Percentiles rank a stretch among this genome's conserved stretches.
phyloP scores from a whole-genome alignment of 257 asterid species.

The Datura wrightii region DNA sequence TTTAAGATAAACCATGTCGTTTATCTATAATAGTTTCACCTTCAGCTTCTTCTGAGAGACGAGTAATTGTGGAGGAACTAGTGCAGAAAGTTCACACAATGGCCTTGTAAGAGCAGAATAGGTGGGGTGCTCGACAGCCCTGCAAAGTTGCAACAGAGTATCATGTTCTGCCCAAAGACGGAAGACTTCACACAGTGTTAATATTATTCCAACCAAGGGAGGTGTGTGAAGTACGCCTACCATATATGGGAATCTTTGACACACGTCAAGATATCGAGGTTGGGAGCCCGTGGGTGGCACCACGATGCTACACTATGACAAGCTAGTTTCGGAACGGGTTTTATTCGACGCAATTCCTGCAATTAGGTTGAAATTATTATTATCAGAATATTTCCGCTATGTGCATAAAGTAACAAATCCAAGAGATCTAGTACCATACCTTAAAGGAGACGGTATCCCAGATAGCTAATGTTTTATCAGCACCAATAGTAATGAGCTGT shows the following conservation, averaged over 20 bases:
- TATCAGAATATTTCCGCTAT: neutral
- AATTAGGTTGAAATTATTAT: constrained; percentile 22
- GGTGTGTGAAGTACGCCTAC: constrained; percentile 46
- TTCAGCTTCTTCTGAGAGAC: constrained; percentile 96
- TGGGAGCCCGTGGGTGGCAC: constrained; percentile 99
- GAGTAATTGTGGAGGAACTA: constrained; percentile 93
- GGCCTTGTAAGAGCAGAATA: constrained; percentile 99
- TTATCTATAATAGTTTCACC: constrained; percentile 45
- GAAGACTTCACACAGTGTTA: constrained; percentile 32
- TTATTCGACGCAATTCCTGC: constrained; percentile 93
- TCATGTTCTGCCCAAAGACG: constrained; percentile 37
- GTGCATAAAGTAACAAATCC: constrained; percentile 12
- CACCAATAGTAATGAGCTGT: constrained; percentile 96
- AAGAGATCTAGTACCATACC: constrained; percentile 50
- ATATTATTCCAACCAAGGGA: constrained; percentile 33
- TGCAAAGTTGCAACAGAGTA: constrained; percentile 50
- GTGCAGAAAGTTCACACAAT: constrained; percentile 89
- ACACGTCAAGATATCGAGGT: constrained; percentile 95
- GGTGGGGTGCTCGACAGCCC: constrained; percentile 99
- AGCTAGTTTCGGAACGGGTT: constrained; percentile 93
- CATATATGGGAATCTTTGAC: constrained; percentile 98
- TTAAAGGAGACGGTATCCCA: constrained; percentile 97
- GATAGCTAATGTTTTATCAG: constrained; percentile 93
- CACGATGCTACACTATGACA: constrained; percentile 99
- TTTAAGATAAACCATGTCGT: neutral